phyloP scores from a whole-genome alignment of 2,329 filamentous ascomycete genomes.

The Emergomyces orientalis region DNA sequence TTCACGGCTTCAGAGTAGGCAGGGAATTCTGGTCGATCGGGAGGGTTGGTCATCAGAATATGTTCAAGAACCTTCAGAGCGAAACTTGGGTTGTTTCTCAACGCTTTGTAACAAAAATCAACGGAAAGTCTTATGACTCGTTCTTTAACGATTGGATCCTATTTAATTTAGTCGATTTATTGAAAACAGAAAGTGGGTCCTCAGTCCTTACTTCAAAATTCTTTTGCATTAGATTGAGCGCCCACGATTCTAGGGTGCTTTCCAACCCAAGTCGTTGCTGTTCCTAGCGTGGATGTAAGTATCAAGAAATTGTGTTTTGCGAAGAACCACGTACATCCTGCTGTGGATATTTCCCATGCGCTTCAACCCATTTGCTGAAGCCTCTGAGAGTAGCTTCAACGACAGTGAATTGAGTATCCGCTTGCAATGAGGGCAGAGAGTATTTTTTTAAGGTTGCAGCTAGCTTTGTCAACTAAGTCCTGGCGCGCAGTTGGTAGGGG shows the following conservation, averaged over 20 bases:
- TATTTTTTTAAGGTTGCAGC: constrained; percentile 33
- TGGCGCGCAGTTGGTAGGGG: not conserved
- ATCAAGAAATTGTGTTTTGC: not conserved
- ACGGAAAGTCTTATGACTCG: constrained; percentile 73
- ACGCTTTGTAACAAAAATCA: constrained; percentile 70
- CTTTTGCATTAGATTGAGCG: constrained; percentile 32
- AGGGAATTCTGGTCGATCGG: constrained; percentile 58
- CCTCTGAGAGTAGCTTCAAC: constrained; percentile 84
- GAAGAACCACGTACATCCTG: constrained; percentile 33
- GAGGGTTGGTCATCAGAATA: constrained; percentile 74
- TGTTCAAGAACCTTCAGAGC: constrained; percentile 87
- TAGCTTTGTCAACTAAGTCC: constrained; percentile 14
- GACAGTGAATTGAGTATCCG: constrained; percentile 83
- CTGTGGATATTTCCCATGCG: constrained; percentile 44
- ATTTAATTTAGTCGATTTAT: not conserved
- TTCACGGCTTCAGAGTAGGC: constrained; percentile 82
- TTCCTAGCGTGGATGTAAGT: constrained; percentile 21
- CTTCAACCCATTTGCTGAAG: constrained; percentile 67
- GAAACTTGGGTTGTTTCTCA: constrained; percentile 68
- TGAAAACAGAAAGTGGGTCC: not conserved
- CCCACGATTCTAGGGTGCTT: constrained; percentile 33
- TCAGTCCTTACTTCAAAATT: constrained; percentile 28
- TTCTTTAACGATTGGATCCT: constrained; percentile 76
- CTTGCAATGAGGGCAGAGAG: constrained; percentile 48
- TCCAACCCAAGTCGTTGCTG: constrained; percentile 33